These are phyloP conservation scores for Nigrograna mackinnonii DNA, from an alignment of 2,329 filamentous ascomycete species.

Conservation along the genomic window DNA sequence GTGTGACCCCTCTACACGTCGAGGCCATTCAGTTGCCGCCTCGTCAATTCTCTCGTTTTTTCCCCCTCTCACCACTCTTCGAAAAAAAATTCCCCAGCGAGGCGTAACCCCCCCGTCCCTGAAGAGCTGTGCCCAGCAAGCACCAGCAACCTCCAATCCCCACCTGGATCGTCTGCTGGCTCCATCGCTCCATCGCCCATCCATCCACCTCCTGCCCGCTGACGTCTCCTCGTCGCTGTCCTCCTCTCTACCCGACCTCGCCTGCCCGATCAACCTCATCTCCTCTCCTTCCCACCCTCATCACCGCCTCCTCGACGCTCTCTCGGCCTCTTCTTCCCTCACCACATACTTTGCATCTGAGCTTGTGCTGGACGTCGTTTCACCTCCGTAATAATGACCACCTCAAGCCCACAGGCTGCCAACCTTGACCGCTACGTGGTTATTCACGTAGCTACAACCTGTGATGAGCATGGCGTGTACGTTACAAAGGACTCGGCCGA, in stretches of 20 bases:
- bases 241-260: conserved; percentile 10
- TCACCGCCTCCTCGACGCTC: background rate
- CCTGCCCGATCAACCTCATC: conserved; percentile 2
- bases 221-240: conserved; percentile 15
- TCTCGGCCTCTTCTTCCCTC: background rate
- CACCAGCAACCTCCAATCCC: no score
- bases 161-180: no score
- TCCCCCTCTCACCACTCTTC: conserved; percentile 14
- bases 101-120: no score
- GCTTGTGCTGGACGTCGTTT: background rate
- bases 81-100: no score
- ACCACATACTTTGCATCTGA: background rate
- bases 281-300: background rate
- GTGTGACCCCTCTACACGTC: no score
- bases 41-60: conserved; percentile 6
- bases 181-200: conserved; percentile 10
- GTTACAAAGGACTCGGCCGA: conserved; percentile 99
- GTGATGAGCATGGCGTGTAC: conserved; percentile 98
- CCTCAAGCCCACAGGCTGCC: conserved; percentile 34
- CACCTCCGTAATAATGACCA: conserved; percentile 23
- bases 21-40: background rate
- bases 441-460: conserved; percentile 97
- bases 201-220: conserved; percentile 23
- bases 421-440: conserved; percentile 92
- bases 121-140: no score